These are phyloP conservation scores for Paramecium octaurelia DNA, from an alignment of 73 alveolate species.

Conservation along the genomic window DNA sequence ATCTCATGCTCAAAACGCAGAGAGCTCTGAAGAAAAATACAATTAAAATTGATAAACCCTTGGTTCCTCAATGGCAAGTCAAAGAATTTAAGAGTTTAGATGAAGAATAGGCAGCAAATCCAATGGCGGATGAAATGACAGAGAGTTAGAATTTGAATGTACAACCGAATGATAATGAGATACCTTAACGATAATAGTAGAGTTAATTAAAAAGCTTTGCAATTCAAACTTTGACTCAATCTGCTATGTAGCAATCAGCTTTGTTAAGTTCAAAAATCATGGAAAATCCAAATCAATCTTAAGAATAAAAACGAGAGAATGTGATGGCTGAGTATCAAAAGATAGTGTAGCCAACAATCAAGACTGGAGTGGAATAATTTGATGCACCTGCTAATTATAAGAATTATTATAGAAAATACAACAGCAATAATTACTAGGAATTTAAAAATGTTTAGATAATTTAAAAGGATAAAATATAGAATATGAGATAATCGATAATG, in stretches of 20 bases:
- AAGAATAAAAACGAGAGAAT: not conserved
- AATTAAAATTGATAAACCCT: not conserved
- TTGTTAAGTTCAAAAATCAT: not conserved
- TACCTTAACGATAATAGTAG: not conserved
- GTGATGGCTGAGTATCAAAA: not conserved
- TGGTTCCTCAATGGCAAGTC: not conserved
- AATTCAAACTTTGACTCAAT: not conserved
- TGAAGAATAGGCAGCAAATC: not conserved
- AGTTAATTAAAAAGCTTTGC: not conserved
- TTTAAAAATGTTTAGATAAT: not conserved
- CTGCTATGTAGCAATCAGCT: not conserved
- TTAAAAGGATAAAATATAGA: not conserved
- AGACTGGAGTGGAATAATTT: conserved; percentile 20
- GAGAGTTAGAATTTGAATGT: not conserved
- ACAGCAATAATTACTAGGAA: not conserved
- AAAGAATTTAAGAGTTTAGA: not conserved
- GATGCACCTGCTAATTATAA: conserved; percentile 46
- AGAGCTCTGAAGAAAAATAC: not conserved
- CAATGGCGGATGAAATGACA: not conserved
- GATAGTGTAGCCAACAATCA: not conserved
- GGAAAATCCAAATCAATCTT: not conserved
- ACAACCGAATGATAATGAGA: not conserved
- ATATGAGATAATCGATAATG: not conserved
- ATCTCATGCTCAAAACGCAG: not conserved
- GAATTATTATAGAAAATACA: not conserved